Evolutionary conservation across 2,329 filamentous ascomycete species (phyloP).

Genomic region (Fonsecaea multimorphosa): DNA sequence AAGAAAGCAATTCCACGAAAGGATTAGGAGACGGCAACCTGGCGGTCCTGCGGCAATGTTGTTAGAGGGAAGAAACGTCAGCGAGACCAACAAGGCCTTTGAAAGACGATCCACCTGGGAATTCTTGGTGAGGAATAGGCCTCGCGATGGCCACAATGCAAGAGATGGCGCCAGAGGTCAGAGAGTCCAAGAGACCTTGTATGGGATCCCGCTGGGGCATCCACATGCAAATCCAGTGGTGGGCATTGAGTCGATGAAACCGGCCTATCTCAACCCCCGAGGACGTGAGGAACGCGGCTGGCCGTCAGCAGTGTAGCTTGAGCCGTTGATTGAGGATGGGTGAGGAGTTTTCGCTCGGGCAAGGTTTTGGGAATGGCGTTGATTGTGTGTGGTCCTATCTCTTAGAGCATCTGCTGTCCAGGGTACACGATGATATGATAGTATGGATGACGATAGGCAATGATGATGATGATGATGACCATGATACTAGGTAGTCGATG

Average conservation of each 20-base stretch:
- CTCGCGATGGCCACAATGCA: not conserved
- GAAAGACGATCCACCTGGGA: not conserved
- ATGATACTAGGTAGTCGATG: not conserved
- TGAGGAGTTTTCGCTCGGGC: not conserved
- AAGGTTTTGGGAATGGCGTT: not conserved
- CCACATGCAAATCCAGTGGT: not conserved
- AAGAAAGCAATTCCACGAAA: constrained; percentile 22
- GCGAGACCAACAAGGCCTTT: not conserved
- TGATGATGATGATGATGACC: not conserved
- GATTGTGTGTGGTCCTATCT: not conserved
- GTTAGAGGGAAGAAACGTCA: constrained; percentile 10
- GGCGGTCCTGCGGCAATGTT: constrained; percentile 13
- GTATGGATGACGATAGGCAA: not conserved
- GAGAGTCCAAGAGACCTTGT: not conserved
- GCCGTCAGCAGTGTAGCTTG: not conserved
- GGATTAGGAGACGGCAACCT: constrained; percentile 15
- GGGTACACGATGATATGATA: not conserved
- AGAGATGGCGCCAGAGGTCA: not conserved
- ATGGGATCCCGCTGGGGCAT: not conserved
- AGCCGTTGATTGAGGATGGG: not conserved
- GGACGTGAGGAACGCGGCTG: not conserved
- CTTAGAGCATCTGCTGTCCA: not conserved
- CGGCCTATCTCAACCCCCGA: not conserved
- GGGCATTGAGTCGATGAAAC: not conserved
- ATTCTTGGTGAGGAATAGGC: not conserved